A percentile compares a stretch with the other conserved stretches of the same genome.
Conservation (phyloP, 257 asterid genomes). For the Solanum pinnatisectum region DNA sequence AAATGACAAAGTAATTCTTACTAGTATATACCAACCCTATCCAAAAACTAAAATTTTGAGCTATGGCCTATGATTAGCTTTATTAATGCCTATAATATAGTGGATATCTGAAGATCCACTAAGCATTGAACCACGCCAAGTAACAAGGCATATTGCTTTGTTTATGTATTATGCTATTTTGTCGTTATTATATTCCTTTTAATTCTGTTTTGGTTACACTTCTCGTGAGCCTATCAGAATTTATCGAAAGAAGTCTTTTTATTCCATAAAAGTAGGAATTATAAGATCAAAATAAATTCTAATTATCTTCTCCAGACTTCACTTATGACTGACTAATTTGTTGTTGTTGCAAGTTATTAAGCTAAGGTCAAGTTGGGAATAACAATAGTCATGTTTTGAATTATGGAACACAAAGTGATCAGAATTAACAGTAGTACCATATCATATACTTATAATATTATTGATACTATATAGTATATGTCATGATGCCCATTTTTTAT, state of each 20-base stretch:
- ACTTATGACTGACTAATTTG: neutral
- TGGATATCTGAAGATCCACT: neutral
- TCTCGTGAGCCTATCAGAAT: neutral
- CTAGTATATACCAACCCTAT: neutral
- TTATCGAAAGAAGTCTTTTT: neutral
- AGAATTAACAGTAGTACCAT: neutral
- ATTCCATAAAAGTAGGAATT: neutral
- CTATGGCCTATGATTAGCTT: neutral
- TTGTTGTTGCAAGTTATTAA: neutral
- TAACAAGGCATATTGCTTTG: neutral
- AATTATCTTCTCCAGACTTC: accelerated
- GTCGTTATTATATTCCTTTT: neutral
- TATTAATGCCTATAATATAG: neutral
- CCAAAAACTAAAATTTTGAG: neutral
- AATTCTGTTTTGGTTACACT: neutral
- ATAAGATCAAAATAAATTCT: neutral
- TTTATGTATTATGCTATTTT: neutral
- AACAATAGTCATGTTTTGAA: neutral
- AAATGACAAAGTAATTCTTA: neutral
- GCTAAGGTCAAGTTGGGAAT: neutral
- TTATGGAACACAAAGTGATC: neutral
- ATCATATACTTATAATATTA: neutral
- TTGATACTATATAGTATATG: neutral
- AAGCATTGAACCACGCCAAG: neutral
- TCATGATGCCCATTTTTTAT: neutral